These are phyloP conservation scores for Ogataea chonburiensis DNA, from an alignment of 805 yeast genomes.

Conservation along the genomic window DNA sequence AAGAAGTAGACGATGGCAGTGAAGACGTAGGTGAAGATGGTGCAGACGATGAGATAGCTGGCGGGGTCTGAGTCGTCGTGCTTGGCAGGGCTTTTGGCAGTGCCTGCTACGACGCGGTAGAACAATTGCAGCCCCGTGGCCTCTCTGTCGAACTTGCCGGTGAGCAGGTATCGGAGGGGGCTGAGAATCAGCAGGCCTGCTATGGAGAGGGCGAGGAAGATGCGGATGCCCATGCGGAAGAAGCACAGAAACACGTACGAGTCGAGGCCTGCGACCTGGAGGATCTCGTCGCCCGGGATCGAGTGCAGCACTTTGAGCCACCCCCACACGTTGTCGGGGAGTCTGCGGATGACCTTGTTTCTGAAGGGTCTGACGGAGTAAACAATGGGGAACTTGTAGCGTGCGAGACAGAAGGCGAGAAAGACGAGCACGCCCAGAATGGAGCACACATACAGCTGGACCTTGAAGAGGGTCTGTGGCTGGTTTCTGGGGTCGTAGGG, in stretches of 20 bases:
- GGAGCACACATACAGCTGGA: constrained; percentile 51
- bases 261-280: constrained; percentile 58
- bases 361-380: constrained; percentile 56
- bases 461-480: constrained; percentile 55
- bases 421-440: constrained; percentile 47
- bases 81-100: constrained; percentile 19
- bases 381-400: constrained; percentile 56
- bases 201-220: constrained; percentile 42
- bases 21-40: constrained; percentile 55
- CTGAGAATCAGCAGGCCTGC: constrained; percentile 49
- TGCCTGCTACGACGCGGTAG: constrained; percentile 9
- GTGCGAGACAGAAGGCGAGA: constrained; percentile 46
- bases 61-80: constrained; percentile 28
- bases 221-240: constrained; percentile 53
- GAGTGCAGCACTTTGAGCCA: constrained; percentile 51
- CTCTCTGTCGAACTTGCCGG: constrained; percentile 46
- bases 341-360: constrained; percentile 40
- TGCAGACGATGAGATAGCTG: constrained; percentile 49
- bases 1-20: constrained; percentile 46
- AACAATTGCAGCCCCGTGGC: constrained; percentile 8
- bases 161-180: constrained; percentile 51
- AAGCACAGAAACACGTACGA: constrained; percentile 58
- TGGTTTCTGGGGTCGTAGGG: constrained; percentile 41
- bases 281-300: constrained; percentile 49
- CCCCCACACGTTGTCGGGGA: constrained; percentile 50